Evolutionary conservation across 2,329 filamentous ascomycete species (phyloP), one percentile per base, ranked within the genome.

Genomic region (Sporothrix protearum): DNA sequence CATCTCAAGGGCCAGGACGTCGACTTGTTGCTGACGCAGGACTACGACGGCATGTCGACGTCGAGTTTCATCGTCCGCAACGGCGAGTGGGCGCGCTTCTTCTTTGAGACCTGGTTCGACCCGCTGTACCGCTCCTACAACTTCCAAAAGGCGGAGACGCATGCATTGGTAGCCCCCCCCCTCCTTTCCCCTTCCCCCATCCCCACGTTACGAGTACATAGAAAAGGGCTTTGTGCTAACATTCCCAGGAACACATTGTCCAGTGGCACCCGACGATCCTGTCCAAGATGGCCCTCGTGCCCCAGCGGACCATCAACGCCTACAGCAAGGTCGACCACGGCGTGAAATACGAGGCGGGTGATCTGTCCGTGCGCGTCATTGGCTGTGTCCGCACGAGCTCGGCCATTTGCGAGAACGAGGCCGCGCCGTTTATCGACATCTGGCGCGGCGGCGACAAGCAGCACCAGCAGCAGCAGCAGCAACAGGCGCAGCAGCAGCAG

Each of bases 231-330:
- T 5, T 12, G 7, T 22, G 33, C 61, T 42, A 42, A 73, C 49
- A 25, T 64, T 55, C 42, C 14, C 74, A 94, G 92, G 92, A 95
- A 81, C 92, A 96, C 78, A 91, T 95, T 75, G 89, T 93, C 45
- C 95, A 97, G 84, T 99, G 96, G 96, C 96, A 99, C 79, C 94
- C 95, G 36, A 99, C 96, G 0, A 91, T 99, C 59, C 87, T 99
- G 12, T 93, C 95, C 49, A 96, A 94, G 78, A 83, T 98, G 73
- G 94, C 92, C 1, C 85, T 99, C 28, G 85, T 99, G n/a, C 94
- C 95, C 2, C 96, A 99, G 81, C 88, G 91, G 68, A 85, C 86
- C 45, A 83, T 99, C 79, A 97, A 97, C 78, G 87, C 92, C 0
- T 98, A 97, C 80, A 89, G 85, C 73, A 81, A 82, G 68, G 78